phyloP scores from a whole-genome alignment of 352 stramenopile species.

The Phytophthora fragariaefolia region DNA sequence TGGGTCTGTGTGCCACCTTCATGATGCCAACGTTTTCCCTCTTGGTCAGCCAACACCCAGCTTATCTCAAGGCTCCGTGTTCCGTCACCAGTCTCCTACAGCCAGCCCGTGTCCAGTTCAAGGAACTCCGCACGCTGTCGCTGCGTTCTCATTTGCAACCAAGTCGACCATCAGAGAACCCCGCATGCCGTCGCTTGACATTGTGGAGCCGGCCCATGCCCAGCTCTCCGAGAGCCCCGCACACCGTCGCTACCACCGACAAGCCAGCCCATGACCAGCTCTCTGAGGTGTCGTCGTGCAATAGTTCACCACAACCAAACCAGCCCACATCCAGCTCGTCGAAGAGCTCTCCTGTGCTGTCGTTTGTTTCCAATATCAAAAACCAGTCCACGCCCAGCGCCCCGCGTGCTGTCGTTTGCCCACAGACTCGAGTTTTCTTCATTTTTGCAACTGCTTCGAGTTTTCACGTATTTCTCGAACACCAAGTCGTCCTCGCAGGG shows the following conservation, averaged over 20 bases:
- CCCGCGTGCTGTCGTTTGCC: no score
- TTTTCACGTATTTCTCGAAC: conserved; percentile 4
- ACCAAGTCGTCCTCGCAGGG: conserved; percentile 5
- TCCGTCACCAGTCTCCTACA: background rate
- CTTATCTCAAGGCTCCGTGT: background rate
- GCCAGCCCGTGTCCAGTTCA: background rate
- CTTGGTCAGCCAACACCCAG: conserved; percentile 9
- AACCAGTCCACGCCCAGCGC: no score
- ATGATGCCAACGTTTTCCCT: background rate
- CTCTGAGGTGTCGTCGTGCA: conserved; percentile 8
- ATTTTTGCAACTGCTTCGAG: background rate
- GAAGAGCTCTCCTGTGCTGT: background rate
- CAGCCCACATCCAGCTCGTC: background rate
- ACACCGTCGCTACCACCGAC: background rate
- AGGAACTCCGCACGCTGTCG: background rate
- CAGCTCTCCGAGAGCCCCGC: background rate
- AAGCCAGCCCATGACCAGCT: background rate
- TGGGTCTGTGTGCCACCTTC: conserved; percentile 7
- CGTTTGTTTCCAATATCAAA: background rate
- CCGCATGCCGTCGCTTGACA: background rate
- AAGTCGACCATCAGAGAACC: background rate
- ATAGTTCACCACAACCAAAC: background rate
- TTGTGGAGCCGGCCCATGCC: background rate
- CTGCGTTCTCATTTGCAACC: background rate
- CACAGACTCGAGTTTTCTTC: no score